Evolutionary conservation across 768 basidiomycete species (phyloP).

Genomic region (Hericium erinaceus): DNA sequence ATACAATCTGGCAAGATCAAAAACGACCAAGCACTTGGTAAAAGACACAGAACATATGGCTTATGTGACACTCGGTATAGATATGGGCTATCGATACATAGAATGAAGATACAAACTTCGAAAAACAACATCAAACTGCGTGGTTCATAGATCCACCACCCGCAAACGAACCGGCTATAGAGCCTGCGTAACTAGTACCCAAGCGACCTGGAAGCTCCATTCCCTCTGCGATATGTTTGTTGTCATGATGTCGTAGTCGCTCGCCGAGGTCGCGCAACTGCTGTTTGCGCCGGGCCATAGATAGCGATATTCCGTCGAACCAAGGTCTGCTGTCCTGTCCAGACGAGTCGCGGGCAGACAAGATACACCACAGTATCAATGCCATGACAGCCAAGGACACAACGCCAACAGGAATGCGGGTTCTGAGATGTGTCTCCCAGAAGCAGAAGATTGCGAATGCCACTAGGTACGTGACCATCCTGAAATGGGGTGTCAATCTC

Average conservation of each 20-base stretch:
- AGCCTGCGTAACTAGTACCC: not conserved
- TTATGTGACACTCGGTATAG: not conserved
- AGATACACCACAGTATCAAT: not conserved
- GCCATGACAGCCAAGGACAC: not conserved
- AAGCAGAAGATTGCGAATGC: conserved; percentile 7
- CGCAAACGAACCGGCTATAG: not conserved
- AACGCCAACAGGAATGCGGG: not conserved
- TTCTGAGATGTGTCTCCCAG: not conserved
- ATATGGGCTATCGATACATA: not conserved
- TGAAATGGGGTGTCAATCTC: not conserved
- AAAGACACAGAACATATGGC: not conserved
- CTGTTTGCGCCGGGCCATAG: not conserved
- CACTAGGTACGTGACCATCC: conserved; percentile 7
- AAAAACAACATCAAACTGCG: not conserved
- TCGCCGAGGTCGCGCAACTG: not conserved
- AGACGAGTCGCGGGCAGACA: not conserved
- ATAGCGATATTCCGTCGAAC: not conserved
- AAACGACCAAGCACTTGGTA: too few relatives aligned
- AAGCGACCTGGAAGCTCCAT: not conserved
- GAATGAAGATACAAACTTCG: not conserved
- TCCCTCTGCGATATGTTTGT: not conserved
- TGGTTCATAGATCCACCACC: not conserved
- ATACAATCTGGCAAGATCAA: not conserved
- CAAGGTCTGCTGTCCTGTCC: not conserved
- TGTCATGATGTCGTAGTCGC: not conserved